These are phyloP conservation scores for Vitis amurensis DNA, from an alignment of 164 flowering plant species.

Conservation along the genomic window DNA sequence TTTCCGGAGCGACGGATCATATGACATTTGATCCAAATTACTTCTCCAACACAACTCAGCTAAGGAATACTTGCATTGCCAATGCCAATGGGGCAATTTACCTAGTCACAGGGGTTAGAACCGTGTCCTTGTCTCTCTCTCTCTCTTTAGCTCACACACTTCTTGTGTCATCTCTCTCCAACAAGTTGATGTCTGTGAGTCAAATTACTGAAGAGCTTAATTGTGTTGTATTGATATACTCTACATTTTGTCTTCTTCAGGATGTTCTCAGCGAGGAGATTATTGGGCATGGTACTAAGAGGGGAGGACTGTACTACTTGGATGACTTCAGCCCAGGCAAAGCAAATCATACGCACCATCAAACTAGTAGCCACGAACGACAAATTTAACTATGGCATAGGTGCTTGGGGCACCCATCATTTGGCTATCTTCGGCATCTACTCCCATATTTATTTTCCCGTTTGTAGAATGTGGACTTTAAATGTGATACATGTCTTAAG, in stretches of 20 bases:
- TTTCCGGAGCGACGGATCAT: neutral
- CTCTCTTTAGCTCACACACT: conserved; percentile 6
- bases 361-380: neutral
- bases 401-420: conserved; percentile 5
- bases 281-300: too few species aligned
- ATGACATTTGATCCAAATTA: conserved; percentile 4
- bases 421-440: conserved; percentile 6
- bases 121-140: neutral
- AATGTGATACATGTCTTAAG: conserved; percentile 6
- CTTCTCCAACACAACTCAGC: neutral
- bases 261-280: too few species aligned
- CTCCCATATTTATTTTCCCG: conserved; percentile 5
- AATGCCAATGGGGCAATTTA: conserved; percentile 8
- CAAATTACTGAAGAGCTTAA: too few species aligned
- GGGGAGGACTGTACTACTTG: too few species aligned
- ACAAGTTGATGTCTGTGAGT: too few species aligned
- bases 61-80: neutral
- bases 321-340: neutral
- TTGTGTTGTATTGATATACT: too few species aligned
- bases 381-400: conserved; percentile 3
- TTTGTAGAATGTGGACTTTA: conserved; percentile 5
- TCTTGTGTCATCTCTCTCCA: neutral
- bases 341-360: conserved; percentile 5
- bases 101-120: neutral
- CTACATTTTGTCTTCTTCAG: too few species aligned